These are phyloP conservation scores for Phylloporus scabripes DNA, from an alignment of 768 basidiomycete genomes.

Conservation along the genomic window DNA sequence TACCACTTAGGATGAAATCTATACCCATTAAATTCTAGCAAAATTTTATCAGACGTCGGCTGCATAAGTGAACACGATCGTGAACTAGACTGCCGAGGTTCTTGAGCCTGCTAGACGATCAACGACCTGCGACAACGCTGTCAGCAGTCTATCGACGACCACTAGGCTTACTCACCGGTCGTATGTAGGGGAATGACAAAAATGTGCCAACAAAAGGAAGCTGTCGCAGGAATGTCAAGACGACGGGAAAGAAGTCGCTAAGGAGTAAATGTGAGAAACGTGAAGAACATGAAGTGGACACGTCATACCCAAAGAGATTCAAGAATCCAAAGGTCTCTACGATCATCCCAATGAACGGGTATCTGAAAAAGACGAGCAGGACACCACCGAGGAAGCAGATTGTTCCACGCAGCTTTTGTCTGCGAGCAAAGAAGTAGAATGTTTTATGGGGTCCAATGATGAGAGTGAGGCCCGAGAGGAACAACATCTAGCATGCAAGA, in stretches of 20 bases:
- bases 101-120: conserved; percentile 79
- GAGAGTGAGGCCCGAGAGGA: conserved; percentile 88
- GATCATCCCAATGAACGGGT: conserved; percentile 90
- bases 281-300: neutral
- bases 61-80: conserved; percentile 3
- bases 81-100: conserved; percentile 58
- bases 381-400: conserved; percentile 86
- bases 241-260: conserved; percentile 99
- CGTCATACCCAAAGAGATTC: conserved; percentile 85
- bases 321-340: conserved; percentile 96
- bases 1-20: conserved; percentile 3
- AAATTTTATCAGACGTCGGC: conserved; percentile 6
- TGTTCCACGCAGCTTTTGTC: conserved; percentile 90
- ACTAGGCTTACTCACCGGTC: conserved; percentile 49
- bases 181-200: conserved; percentile 82
- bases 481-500: conserved; percentile 57
- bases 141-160: conserved; percentile 4
- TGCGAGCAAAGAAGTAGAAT: conserved; percentile 95
- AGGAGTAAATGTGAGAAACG: conserved; percentile 2
- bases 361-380: conserved; percentile 88
- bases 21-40: conserved; percentile 14
- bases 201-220: conserved; percentile 86
- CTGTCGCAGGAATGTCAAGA: conserved; percentile 94
- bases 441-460: conserved; percentile 98
- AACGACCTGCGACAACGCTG: conserved; percentile 45